Base-by-base conservation (phyloP, 306 rosid species). In the Ammopiptanthus mongolicus region DNA sequence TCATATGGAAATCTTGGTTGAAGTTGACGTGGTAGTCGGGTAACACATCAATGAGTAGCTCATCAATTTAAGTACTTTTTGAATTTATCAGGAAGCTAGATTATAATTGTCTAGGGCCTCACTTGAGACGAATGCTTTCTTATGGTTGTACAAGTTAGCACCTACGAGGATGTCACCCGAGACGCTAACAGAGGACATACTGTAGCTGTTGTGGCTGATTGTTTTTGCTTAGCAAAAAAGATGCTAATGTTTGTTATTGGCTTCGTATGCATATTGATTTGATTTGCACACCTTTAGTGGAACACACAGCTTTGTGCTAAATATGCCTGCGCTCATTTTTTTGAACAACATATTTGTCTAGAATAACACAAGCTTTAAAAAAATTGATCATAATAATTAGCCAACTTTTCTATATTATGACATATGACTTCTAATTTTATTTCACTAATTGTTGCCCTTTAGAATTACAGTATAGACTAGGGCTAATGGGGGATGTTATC, bases 101-200 rank as follows among this genome's bases (percentile, higher is more conserved):
- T 85, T 95, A n/a, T n/a, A n/a, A 95, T 87, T 95, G 97, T 80
- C 97, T 90, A 55, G 99, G 99, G 33, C 99, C 99, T 50, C 97
- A 95, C 89, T 78, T 95, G 90, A 84, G 99, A 66, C 99, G 92
- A 68, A 92, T 95, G 99, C 99, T 95, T 78, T 77, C 85, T 57
- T 95, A 95, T 74, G 99, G 99, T 21, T 95, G 99, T 74, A 92
- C 99, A 4, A 82, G 99, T 19, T 71, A 95, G 99, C 82, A 95
- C 99, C 39, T 94, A 94, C 69, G 97, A 92, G 88, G 99, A 95
- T 85, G 99, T 95, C 48, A 97, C 99, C 39, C 93, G 90, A 44
- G 99, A 95, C 85, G 90, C 96, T 68, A 95, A 92, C 63, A 90
- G 99, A 85, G 99, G 99, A 34, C 99, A 95, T 79, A 95, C 99